Evolutionary conservation across 805 yeast genomes (phyloP), one percentile per base, ranked within the genome.

Genomic region (Nakazawaea holstii): DNA sequence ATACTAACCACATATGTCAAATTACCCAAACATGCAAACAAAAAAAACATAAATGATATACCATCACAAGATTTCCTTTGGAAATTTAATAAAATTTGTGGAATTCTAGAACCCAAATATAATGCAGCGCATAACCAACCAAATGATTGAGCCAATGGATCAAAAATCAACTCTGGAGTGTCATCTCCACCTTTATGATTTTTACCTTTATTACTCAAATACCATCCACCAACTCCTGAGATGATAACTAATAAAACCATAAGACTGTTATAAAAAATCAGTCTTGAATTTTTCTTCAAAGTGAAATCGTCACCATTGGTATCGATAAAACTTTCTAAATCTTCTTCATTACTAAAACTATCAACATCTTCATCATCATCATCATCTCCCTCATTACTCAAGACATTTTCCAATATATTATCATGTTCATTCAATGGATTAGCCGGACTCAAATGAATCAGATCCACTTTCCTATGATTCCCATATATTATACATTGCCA

Each of bases 1-100:
- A 92, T 92, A 9, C 95, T 85, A 11, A 87, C 76, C 36, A 94
- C 96, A 57, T 90, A 94, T 0, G 97, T 88, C 59, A 87, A 70
- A 62, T 92, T 94, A 41, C 99, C 99, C 48, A 92, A 69, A 63
- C 97, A 90, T 17, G 99, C 98, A 73, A 94, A 92, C 20, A 94
- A 68, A 67, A 92, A 92, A 66, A 94, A 92, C 73, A 92, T 74
- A 59, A 94, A 88, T 9, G 96, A 88, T 42, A 92, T 87, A 24
- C 98, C 98, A 52, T 94, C 98, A 62, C 97, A 90, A 1, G 95
- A 85, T 66, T 90, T 91, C 59, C 97, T 77, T 62, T 83, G 74
- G 60, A 75, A 88, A 66, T 94, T 94, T 51, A 92, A 73, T 49
- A 88, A 63, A 46, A 94, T 88, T 67, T 94, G 99, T 1, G 99